A percentile compares a stretch with the other conserved stretches of the same genome.
Conservation (phyloP, 2,329 filamentous ascomycete species). For the Penicillium olsonii region DNA sequence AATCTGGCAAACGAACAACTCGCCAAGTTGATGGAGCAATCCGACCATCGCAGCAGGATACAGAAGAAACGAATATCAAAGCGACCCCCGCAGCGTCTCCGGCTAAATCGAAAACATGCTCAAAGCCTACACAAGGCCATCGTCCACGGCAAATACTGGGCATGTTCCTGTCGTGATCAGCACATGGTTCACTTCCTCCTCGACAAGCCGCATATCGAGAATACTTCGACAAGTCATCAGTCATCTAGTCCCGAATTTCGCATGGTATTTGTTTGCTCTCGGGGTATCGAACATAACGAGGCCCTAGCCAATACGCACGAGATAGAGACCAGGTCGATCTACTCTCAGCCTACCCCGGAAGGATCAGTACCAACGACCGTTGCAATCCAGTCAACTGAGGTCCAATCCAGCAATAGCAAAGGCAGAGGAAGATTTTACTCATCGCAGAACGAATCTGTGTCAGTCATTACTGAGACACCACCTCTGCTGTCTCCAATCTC, state of each 20-base stretch:
- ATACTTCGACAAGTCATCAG: too few relatives aligned
- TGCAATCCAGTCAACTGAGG: too few relatives aligned
- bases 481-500: background rate
- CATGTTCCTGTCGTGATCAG: background rate
- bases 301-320: too few relatives aligned
- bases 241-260: too few relatives aligned
- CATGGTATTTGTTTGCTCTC: too few relatives aligned
- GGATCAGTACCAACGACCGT: too few relatives aligned
- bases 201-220: background rate
- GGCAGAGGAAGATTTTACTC: too few relatives aligned
- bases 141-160: background rate
- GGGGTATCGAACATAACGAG: too few relatives aligned
- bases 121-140: background rate
- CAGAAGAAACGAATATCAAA: background rate
- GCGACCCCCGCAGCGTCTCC: too few relatives aligned
- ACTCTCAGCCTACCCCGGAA: too few relatives aligned
- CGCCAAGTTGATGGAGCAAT: background rate
- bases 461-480: background rate
- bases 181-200: background rate
- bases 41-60: background rate
- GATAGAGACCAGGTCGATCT: too few relatives aligned
- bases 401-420: too few relatives aligned
- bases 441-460: background rate
- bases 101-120: background rate
- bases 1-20: background rate